Evolutionary conservation across 805 yeast genomes (phyloP).

Genomic region (Cyberlindnera mississippiensis): DNA sequence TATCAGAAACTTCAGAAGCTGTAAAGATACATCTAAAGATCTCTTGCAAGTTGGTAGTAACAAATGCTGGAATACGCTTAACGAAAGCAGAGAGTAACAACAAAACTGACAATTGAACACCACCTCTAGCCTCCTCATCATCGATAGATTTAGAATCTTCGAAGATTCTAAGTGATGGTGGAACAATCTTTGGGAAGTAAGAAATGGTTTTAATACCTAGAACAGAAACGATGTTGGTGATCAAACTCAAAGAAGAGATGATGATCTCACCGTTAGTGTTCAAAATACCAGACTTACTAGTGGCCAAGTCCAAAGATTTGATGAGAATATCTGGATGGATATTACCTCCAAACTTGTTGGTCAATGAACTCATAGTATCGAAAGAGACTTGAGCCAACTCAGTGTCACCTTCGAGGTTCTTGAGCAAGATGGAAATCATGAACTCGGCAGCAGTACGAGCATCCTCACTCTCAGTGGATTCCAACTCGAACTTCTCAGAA

Average conservation of each 20-base stretch:
- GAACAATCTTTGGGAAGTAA: conserved; percentile 77
- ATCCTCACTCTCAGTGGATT: conserved; percentile 46
- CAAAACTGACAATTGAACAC: conserved; percentile 64
- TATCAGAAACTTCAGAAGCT: conserved; percentile 54
- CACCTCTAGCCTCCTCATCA: conserved; percentile 29
- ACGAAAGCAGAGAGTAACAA: conserved; percentile 70
- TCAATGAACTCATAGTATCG: conserved; percentile 60
- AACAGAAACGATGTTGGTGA: conserved; percentile 63
- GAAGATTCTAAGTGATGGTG: conserved; percentile 65
- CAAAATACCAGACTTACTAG: conserved; percentile 51
- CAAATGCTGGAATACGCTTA: conserved; percentile 81
- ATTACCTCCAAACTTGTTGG: conserved; percentile 56
- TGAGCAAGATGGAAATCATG: conserved; percentile 48
- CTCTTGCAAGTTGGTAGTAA: conserved; percentile 62
- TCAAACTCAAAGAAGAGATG: conserved; percentile 69
- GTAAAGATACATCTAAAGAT: conserved; percentile 55
- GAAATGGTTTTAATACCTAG: conserved; percentile 87
- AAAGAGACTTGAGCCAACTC: conserved; percentile 65
- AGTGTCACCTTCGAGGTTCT: conserved; percentile 31
- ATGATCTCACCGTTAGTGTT: conserved; percentile 55
- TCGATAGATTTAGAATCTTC: conserved; percentile 28
- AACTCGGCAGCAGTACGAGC: conserved; percentile 49
- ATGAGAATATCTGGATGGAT: conserved; percentile 45
- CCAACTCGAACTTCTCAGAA: conserved; percentile 65
- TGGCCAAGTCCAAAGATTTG: conserved; percentile 45